phyloP scores from a whole-genome alignment of 768 basidiomycete genomes.

The Pholiota molesta region DNA sequence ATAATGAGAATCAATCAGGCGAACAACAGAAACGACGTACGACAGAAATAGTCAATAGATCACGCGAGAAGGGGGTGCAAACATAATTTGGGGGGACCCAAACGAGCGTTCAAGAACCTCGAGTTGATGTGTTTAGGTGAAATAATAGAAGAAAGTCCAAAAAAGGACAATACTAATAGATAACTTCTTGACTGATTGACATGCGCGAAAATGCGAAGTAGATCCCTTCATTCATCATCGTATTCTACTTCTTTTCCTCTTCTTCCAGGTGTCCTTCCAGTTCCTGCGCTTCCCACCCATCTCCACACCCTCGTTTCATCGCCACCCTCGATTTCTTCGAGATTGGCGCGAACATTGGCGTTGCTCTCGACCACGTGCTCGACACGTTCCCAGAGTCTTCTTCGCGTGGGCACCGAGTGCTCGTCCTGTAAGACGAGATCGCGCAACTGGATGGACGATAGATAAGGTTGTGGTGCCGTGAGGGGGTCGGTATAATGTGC shows the following conservation, averaged over 20 bases:
- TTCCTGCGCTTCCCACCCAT: conserved; percentile 71
- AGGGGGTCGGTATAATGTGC: conserved; percentile 84
- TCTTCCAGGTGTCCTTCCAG: conserved; percentile 34
- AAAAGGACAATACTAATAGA: neutral
- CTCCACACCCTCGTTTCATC: conserved; percentile 91
- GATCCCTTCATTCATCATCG: conserved; percentile 2
- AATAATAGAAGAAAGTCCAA: neutral
- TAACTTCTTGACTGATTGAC: neutral
- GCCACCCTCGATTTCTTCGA: conserved; percentile 83
- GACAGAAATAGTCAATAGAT: conserved; percentile 1
- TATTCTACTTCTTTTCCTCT: conserved; percentile 26
- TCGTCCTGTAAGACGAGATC: conserved; percentile 85
- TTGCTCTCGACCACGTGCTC: conserved; percentile 88
- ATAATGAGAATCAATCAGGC: neutral
- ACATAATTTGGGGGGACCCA: neutral
- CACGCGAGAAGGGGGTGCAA: neutral
- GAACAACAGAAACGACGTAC: neutral
- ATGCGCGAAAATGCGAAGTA: neutral
- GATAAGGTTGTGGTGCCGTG: conserved; percentile 69
- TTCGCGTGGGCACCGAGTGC: conserved; percentile 67
- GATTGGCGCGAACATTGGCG: conserved; percentile 83
- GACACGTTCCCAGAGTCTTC: conserved; percentile 79
- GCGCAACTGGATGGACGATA: conserved; percentile 86
- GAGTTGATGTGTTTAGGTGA: neutral
- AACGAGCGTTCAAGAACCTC: neutral